A percentile compares a stretch with the other conserved stretches of the same genome.
phyloP scores from a whole-genome alignment of 2,329 filamentous ascomycete species.

The Elsinoe batatas region DNA sequence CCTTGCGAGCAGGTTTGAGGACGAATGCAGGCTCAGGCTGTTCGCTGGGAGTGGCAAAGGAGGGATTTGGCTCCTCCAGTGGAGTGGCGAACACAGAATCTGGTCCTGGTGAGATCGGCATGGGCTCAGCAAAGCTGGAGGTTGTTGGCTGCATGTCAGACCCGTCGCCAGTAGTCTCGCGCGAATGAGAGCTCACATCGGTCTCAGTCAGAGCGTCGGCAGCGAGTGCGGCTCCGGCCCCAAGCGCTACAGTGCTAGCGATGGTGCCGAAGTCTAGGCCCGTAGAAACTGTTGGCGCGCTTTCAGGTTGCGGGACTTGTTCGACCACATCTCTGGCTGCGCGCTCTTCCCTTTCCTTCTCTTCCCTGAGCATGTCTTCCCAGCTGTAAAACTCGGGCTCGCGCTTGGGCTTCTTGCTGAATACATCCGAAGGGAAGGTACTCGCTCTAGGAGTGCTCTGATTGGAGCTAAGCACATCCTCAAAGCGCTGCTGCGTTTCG shows the following conservation, averaged over 20 bases:
- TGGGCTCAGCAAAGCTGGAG: neutral
- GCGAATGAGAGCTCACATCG: neutral
- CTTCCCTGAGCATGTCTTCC: conserved; percentile 28
- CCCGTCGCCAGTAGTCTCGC: neutral
- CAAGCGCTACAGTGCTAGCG: conserved; percentile 2
- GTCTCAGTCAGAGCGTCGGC: neutral
- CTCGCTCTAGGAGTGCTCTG: conserved; percentile 60
- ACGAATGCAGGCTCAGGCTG: conserved; percentile 6
- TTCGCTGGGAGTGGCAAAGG: neutral
- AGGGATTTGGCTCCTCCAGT: neutral
- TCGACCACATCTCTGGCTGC: neutral
- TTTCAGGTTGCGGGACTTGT: neutral
- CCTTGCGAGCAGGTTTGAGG: conserved; percentile 20
- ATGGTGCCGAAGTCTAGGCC: neutral
- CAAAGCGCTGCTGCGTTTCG: conserved; percentile 10
- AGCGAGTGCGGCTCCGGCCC: neutral
- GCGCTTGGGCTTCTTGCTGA: conserved; percentile 16
- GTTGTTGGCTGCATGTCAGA: neutral
- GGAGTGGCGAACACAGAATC: conserved; percentile 1
- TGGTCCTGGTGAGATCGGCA: neutral
- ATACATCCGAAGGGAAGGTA: conserved; percentile 30
- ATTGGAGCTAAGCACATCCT: conserved; percentile 50
- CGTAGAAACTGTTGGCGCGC: neutral
- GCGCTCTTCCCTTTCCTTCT: conserved; percentile 20
- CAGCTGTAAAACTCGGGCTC: conserved; percentile 30